These are phyloP conservation scores for Penicillium taxi DNA, from an alignment of 495 filamentous ascomycete species.

Conservation along the genomic window DNA sequence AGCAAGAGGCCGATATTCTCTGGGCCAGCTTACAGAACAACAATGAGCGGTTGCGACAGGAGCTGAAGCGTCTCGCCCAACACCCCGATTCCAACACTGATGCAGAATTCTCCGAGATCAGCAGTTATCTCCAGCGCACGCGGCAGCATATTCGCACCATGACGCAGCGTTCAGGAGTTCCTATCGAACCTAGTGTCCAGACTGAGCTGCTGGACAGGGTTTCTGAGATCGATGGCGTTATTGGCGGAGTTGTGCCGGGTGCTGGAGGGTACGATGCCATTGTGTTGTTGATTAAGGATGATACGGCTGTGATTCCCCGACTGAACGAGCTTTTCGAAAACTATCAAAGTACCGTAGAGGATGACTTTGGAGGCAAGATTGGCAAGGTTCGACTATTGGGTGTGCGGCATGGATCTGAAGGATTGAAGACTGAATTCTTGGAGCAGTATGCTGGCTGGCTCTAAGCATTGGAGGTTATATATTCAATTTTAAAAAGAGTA, in stretches of 20 bases:
- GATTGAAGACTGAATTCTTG: slow-evolving; percentile 59
- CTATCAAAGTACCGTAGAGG: slow-evolving; percentile 52
- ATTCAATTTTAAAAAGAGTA: too few relatives aligned
- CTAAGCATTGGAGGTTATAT: slow-evolving; percentile 17
- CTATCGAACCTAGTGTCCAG: slow-evolving; percentile 84
- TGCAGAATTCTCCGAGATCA: slow-evolving; percentile 29
- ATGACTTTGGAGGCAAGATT: slow-evolving; percentile 50
- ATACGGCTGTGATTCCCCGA: slow-evolving; percentile 53
- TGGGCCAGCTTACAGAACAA: slow-evolving; percentile 66
- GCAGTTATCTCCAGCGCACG: slow-evolving; percentile 42
- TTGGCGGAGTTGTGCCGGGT: slow-evolving; percentile 88
- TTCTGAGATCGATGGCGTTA: slow-evolving; percentile 63
- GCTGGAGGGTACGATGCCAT: slow-evolving; percentile 93
- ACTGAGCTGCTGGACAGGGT: slow-evolving; percentile 74
- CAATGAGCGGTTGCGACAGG: slow-evolving; percentile 62
- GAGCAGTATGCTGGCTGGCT: slow-evolving; percentile 59
- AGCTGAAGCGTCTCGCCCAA: slow-evolving; percentile 44
- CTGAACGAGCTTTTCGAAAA: slow-evolving; percentile 53
- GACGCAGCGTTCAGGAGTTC: slow-evolving; percentile 66
- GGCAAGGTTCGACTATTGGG: slow-evolving; percentile 68
- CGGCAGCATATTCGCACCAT: slow-evolving; percentile 61
- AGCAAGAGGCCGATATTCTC: slow-evolving; percentile 54
- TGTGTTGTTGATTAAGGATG: slow-evolving; percentile 69
- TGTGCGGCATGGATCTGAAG: slow-evolving; percentile 83
- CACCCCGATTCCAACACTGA: slow-evolving; percentile 22